These are phyloP conservation scores for Malassezia sp. DNA, from an alignment of 1,284 basidiomycete species.

Conservation along the genomic window DNA sequence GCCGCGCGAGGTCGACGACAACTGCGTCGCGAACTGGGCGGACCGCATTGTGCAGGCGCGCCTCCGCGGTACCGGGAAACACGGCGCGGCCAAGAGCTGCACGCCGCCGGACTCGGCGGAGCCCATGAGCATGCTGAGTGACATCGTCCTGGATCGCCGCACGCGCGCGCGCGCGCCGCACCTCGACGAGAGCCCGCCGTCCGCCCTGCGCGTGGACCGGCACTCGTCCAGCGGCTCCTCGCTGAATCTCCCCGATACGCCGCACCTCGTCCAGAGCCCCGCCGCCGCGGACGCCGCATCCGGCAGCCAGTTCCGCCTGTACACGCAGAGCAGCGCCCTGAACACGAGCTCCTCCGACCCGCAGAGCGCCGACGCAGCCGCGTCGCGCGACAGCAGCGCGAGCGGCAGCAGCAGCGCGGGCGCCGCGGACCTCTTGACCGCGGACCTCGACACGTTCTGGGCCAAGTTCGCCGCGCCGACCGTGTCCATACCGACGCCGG, in stretches of 20 bases:
- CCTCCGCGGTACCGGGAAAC: background rate
- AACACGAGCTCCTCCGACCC: background rate
- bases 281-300: background rate
- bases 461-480: slow-evolving; percentile 3
- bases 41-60: slow-evolving; percentile 6
- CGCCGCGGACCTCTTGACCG: background rate
- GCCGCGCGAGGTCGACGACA: background rate
- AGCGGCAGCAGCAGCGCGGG: background rate
- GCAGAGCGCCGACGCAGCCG: background rate
- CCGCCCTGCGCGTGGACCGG: no score
- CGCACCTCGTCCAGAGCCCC: background rate
- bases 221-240: background rate
- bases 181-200: no score
- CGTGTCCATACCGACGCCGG: background rate
- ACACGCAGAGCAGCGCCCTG: no score
- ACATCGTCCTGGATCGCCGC: no score
- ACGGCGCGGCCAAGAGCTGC: no score
- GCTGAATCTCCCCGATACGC: no score
- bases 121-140: slow-evolving; percentile 8
- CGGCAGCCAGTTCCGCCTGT: no score
- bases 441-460: slow-evolving; percentile 15
- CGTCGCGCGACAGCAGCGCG: no score
- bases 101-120: background rate
- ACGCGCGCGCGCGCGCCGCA: no score
- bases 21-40: slow-evolving; percentile 13